These are phyloP conservation scores for Blastobotrys buckinghamii DNA, from an alignment of 1,139 yeast species.

Conservation along the genomic window DNA sequence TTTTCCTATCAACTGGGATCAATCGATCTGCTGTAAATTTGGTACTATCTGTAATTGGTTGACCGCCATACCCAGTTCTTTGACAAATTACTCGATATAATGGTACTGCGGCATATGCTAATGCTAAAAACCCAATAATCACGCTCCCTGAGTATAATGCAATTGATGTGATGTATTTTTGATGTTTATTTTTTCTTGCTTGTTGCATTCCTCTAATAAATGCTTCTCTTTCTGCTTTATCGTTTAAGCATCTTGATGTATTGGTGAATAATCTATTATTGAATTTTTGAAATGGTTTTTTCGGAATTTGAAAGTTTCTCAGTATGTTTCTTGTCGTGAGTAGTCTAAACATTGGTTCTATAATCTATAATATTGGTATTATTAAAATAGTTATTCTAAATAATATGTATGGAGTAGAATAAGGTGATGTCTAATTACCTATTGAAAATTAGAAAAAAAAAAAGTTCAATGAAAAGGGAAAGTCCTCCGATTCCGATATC, in stretches of 20 bases:
- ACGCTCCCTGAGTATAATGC: slow-evolving; percentile 69
- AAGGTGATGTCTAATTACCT: no score
- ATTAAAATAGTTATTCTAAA: no score
- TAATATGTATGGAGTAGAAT: no score
- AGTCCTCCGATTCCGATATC: no score
- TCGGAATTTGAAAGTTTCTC: no score
- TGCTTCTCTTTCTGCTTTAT: slow-evolving; percentile 18
- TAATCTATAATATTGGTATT: no score
- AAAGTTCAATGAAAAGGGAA: no score
- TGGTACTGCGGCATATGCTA: slow-evolving; percentile 90
- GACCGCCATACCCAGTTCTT: slow-evolving; percentile 94
- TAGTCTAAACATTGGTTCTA: no score
- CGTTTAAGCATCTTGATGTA: slow-evolving; percentile 2
- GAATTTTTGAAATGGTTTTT: no score
- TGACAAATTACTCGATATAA: slow-evolving; percentile 87
- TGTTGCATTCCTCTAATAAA: slow-evolving; percentile 28
- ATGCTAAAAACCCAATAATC: slow-evolving; percentile 65
- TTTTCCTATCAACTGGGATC: slow-evolving; percentile 81
- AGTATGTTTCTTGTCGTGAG: no score
- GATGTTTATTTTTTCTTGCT: slow-evolving; percentile 31
- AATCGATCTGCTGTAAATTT: slow-evolving; percentile 83
- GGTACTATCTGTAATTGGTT: slow-evolving; percentile 78
- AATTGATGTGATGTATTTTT: slow-evolving; percentile 42
- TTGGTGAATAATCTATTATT: not conserved
- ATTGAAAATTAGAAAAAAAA: no score